Evolutionary conservation across 805 yeast genomes (phyloP).

Genomic region (Candida insectalens): DNA sequence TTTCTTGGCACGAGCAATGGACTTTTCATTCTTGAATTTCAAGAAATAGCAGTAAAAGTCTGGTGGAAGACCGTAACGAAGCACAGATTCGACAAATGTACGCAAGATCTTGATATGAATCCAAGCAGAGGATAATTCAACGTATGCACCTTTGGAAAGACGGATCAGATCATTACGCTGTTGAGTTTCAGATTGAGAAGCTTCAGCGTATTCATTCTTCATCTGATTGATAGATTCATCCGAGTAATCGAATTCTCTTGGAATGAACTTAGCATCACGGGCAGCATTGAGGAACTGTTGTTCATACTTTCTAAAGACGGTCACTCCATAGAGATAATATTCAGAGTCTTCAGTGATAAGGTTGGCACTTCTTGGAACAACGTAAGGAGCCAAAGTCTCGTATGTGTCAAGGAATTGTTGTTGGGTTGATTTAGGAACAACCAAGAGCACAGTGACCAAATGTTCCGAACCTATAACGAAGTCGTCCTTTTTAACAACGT

Average conservation of each 20-base stretch:
- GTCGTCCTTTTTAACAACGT: constrained; percentile 72
- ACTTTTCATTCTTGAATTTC: constrained; percentile 32
- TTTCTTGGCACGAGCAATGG: constrained; percentile 48
- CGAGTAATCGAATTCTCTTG: constrained; percentile 84
- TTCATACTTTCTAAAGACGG: constrained; percentile 74
- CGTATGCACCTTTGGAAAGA: constrained; percentile 80
- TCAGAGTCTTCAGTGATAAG: constrained; percentile 66
- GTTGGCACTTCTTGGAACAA: constrained; percentile 85
- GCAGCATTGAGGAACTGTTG: constrained; percentile 59
- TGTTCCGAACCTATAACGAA: constrained; percentile 83
- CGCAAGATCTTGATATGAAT: constrained; percentile 82
- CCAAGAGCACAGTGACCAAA: constrained; percentile 75
- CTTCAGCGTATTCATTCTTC: constrained; percentile 70
- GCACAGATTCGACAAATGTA: constrained; percentile 83
- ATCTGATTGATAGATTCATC: constrained; percentile 64
- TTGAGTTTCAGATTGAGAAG: constrained; percentile 64
- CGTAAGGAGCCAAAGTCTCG: constrained; percentile 70
- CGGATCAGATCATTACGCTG: constrained; percentile 71
- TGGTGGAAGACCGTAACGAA: constrained; percentile 96
- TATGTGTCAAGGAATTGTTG: constrained; percentile 57
- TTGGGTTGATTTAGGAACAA: constrained; percentile 64
- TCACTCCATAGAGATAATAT: constrained; percentile 62
- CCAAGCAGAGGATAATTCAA: constrained; percentile 81
- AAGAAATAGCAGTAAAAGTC: constrained; percentile 54
- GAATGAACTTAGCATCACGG: constrained; percentile 83